These are phyloP conservation scores for Leccinum barrowsii DNA, from an alignment of 768 basidiomycete species.

Conservation along the genomic window DNA sequence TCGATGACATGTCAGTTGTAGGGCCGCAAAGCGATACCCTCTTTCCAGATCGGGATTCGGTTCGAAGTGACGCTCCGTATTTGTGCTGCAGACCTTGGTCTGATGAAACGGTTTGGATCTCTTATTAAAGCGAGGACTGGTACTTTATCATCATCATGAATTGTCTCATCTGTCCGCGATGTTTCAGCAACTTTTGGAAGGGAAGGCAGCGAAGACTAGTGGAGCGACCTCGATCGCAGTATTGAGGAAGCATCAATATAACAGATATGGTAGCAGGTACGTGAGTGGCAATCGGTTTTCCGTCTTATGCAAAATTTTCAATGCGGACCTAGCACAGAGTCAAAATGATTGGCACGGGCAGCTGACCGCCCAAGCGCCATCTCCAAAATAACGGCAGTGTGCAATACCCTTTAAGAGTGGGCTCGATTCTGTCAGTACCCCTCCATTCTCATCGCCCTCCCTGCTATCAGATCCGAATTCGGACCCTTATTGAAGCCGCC, in stretches of 20 bases:
- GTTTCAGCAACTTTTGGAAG: neutral
- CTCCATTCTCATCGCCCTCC: neutral
- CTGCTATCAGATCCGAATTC: neutral
- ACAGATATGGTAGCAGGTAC: conserved; percentile 6
- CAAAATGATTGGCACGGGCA: conserved; percentile 6
- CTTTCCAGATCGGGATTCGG: neutral
- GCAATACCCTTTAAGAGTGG: conserved; percentile 8
- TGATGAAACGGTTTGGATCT: neutral
- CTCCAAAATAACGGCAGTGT: conserved; percentile 8
- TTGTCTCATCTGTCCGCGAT: neutral
- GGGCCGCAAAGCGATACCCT: neutral
- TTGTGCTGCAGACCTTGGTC: neutral
- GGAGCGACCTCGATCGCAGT: neutral
- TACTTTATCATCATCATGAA: neutral
- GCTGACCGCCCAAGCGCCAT: conserved; percentile 20
- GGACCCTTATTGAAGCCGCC: neutral
- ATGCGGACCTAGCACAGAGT: neutral
- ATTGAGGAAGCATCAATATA: conserved; percentile 9
- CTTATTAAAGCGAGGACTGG: neutral
- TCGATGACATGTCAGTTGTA: neutral
- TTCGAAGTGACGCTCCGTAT: neutral
- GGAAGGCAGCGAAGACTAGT: neutral
- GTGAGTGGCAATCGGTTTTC: conserved; percentile 9
- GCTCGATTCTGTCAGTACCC: neutral
- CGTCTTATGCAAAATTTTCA: neutral